These are phyloP conservation scores for Fallopia convolvulus DNA, from an alignment of 148 eudicot species.

Conservation along the genomic window DNA sequence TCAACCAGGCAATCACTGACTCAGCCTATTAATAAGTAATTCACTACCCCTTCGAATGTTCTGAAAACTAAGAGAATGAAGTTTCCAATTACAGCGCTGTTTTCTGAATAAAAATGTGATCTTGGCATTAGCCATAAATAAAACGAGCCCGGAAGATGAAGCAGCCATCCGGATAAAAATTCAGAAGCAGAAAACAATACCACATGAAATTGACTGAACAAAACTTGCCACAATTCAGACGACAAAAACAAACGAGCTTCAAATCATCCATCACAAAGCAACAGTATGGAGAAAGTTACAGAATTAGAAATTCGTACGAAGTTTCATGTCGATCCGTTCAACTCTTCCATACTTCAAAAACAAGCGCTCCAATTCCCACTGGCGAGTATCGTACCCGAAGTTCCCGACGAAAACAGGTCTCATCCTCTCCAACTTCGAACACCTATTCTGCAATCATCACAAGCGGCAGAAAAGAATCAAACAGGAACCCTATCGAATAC, in stretches of 20 bases:
- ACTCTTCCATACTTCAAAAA: slow-evolving; percentile 77
- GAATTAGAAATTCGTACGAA: slow-evolving; percentile 35
- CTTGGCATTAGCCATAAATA: not conserved
- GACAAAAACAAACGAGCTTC: not conserved
- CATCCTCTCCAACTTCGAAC: slow-evolving; percentile 23
- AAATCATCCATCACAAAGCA: not conserved
- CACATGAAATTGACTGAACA: not conserved
- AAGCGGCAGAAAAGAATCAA: not conserved
- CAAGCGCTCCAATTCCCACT: slow-evolving; percentile 66
- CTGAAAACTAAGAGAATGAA: not conserved
- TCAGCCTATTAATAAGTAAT: not conserved
- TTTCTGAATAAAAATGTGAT: too few species aligned
- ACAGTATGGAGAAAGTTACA: not conserved
- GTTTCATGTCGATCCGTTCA: slow-evolving; percentile 91
- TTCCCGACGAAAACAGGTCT: slow-evolving; percentile 82
- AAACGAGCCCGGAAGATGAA: not conserved
- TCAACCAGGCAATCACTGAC: not conserved
- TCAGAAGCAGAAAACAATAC: not conserved
- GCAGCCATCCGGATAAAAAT: not conserved
- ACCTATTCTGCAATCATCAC: not conserved
- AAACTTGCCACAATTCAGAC: not conserved
- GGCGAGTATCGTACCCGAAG: slow-evolving; percentile 75
- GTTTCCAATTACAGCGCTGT: not conserved
- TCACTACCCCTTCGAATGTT: not conserved
- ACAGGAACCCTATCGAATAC: not conserved